phyloP scores from a whole-genome alignment of 495 filamentous ascomycete species.

The Alectoria sarmentosa region DNA sequence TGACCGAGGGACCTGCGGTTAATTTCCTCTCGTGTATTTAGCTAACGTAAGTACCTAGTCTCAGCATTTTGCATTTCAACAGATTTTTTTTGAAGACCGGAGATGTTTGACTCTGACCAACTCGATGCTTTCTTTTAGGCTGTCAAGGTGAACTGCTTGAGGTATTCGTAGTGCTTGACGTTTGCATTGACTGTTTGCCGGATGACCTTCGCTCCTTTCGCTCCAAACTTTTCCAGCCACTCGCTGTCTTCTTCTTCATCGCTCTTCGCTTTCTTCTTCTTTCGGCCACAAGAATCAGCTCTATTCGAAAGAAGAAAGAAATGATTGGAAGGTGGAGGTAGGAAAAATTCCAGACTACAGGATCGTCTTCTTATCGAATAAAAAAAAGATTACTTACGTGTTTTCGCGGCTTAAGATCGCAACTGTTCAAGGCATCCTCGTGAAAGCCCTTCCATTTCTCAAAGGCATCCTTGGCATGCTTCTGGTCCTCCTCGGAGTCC shows the following conservation, averaged over 20 bases:
- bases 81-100: neutral
- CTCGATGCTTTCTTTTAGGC: conserved; percentile 23
- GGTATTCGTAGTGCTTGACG: conserved; percentile 79
- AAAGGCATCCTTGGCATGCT: conserved; percentile 59
- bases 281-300: conserved; percentile 11
- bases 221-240: conserved; percentile 78
- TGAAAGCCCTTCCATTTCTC: conserved; percentile 98
- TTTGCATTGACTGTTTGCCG: conserved; percentile 69
- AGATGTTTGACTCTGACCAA: neutral
- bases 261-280: conserved; percentile 53
- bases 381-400: conserved; percentile 53
- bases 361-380: neutral
- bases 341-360: neutral
- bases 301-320: neutral
- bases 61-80: neutral
- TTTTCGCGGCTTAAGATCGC: conserved; percentile 57
- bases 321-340: too few relatives aligned
- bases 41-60: neutral
- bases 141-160: conserved; percentile 82
- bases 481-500: conserved; percentile 64
- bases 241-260: conserved; percentile 66
- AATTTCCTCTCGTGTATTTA: neutral
- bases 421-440: conserved; percentile 82
- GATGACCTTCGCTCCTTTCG: conserved; percentile 68
- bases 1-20: neutral